phyloP scores from a whole-genome alignment of 1,284 basidiomycete species.

The Nidula niveotomentosa region DNA sequence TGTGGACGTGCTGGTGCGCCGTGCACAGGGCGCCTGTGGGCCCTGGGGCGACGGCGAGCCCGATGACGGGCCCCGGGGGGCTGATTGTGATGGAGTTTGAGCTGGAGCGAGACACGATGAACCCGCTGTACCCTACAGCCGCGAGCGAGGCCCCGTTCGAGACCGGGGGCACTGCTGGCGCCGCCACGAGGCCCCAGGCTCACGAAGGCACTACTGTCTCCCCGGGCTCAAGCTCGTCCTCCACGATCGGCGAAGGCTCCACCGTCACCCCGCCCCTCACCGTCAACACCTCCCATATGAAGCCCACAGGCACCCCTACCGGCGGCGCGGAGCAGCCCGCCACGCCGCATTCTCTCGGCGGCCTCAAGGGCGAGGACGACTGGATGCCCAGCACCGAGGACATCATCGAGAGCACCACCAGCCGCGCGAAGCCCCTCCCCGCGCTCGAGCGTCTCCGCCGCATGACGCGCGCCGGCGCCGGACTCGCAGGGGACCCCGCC shows the following conservation, averaged over 20 bases:
- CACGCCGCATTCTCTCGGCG: constrained; percentile 7
- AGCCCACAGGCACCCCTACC: no score
- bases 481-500: background rate
- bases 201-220: background rate
- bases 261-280: background rate
- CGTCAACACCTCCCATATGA: background rate
- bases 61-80: constrained; percentile 8
- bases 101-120: constrained; percentile 70
- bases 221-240: background rate
- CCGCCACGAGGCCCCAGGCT: no score
- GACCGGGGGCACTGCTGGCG: no score
- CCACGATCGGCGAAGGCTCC: constrained; percentile 1
- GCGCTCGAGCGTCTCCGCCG: constrained; percentile 72
- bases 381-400: constrained; percentile 59
- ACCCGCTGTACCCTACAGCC: constrained; percentile 65
- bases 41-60: no score
- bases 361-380: constrained; percentile 34
- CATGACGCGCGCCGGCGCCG: constrained; percentile 24
- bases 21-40: constrained; percentile 54
- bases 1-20: constrained; percentile 89
- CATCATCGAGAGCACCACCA: constrained; percentile 76
- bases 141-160: no score
- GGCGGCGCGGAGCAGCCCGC: no score
- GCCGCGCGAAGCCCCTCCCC: constrained; percentile 70
- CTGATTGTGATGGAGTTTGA: constrained; percentile 83